Base-by-base conservation (phyloP, 495 filamentous ascomycete species). In the Talaromyces trachyspermus region DNA sequence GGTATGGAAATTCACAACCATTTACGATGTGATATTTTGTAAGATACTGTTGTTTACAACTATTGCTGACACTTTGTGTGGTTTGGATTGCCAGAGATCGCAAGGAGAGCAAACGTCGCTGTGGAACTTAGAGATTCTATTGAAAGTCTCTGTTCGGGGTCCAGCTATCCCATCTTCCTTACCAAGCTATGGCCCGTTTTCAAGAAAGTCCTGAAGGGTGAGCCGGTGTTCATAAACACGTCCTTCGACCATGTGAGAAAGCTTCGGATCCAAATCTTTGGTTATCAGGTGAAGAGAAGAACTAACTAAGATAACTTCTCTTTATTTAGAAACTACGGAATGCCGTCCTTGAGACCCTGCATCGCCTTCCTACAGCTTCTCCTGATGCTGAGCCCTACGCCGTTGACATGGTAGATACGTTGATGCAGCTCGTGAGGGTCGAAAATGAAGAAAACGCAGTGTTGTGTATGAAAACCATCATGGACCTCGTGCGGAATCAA, bases 371-470 rank as follows among this genome's bases (percentile, higher is more conserved):
- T 4, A 89, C 87, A 57, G 81, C 70, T 44, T 84, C 86, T 7
- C 69, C 83, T 19, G 89, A 95, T 51, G 78, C 95, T 56, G 88
- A 95, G 62, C 86, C 84, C 3, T 92, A 89, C 59, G 91, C 90
- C 14, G 75, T 78, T 30, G 84, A 88, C 49, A 79, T 95, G 50
- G 89, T 95, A 29, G 88, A 95, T 56, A 72, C 91, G 49, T 67
- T 96, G 49, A 92, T 97, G 86, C 72, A 75, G 25, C 71, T 99
- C 20, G 88, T 95, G 43, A 81, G 82, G 48, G 81, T 78, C 35
- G 94, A 99, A 60, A 99, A 99, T 55, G 94, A 99, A 61, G 94
- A 99, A 36, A 99, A 99, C 71, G 94, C 90, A 2, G 87, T 95
- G 11, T 72, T 99, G 46, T 96, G 90, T 59, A 90, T 99, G 75